phyloP scores from a whole-genome alignment of 73 alveolate genomes.

The Tetrahymena thermophila region DNA sequence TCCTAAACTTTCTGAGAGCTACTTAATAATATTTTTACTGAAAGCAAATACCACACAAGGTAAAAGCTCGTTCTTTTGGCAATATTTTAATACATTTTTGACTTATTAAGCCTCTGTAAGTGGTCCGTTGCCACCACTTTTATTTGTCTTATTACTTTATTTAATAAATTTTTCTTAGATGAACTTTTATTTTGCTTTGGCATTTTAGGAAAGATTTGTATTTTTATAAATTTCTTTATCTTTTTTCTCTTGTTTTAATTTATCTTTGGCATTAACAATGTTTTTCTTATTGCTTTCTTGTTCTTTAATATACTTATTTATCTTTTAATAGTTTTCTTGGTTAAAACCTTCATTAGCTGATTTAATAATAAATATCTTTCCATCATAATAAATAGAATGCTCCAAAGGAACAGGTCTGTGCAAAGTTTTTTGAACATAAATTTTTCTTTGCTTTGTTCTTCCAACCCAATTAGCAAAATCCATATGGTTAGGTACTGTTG shows the following conservation, averaged over 20 bases:
- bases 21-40: constrained; percentile 70
- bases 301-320: constrained; percentile 15
- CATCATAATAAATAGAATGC: constrained; percentile 70
- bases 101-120: constrained; percentile 12
- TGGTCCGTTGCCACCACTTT: constrained; percentile 31
- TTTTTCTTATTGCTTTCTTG: constrained; percentile 39
- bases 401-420: constrained; percentile 94
- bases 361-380: constrained; percentile 59
- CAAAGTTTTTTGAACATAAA: constrained; percentile 83
- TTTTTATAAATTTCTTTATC: constrained; percentile 51
- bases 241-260: constrained; percentile 44
- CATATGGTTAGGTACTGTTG: constrained; percentile 96
- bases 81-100: constrained; percentile 56
- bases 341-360: constrained; percentile 54
- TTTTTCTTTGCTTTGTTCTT: constrained; percentile 74
- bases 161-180: constrained; percentile 31
- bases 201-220: constrained; percentile 48
- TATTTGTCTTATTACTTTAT: constrained; percentile 13
- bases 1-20: constrained; percentile 62
- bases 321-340: constrained; percentile 23
- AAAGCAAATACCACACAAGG: constrained; percentile 96
- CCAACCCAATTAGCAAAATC: constrained; percentile 99
- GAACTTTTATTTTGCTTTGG: constrained; percentile 47
- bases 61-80: constrained; percentile 60
- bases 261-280: constrained; percentile 12